These are phyloP conservation scores for Vickermania spadyakhi DNA, from an alignment of 208 protist species.

Conservation along the genomic window DNA sequence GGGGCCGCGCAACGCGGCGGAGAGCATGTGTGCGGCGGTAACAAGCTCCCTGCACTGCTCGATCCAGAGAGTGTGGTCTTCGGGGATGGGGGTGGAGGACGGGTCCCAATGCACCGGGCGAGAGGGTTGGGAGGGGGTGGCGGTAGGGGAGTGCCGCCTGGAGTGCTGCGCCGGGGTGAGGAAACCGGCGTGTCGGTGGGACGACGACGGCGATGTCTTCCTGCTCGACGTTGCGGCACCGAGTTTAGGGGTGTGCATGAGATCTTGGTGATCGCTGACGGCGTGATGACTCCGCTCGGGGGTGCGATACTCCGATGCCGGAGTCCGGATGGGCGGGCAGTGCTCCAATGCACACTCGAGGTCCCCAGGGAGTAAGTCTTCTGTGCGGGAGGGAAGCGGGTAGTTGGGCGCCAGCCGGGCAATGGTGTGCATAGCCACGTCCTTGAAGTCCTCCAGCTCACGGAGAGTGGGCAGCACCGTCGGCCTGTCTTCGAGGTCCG, in stretches of 20 bases:
- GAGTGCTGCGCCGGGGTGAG: neutral
- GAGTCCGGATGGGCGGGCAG: neutral
- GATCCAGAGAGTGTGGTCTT: no score
- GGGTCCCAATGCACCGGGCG: neutral
- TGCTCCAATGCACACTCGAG: neutral
- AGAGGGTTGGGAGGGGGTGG: neutral
- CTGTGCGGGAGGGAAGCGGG: neutral
- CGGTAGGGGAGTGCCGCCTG: neutral
- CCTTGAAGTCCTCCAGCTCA: slow-evolving; percentile 27
- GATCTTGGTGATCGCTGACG: neutral
- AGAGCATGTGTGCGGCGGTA: slow-evolving; percentile 6
- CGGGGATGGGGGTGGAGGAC: no score
- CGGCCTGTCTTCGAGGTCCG: neutral
- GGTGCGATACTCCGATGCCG: neutral
- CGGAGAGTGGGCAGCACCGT: slow-evolving; percentile 5
- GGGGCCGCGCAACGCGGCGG: slow-evolving; percentile 7
- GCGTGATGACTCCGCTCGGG: neutral
- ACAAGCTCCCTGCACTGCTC: slow-evolving; percentile 8
- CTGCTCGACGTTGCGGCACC: no score
- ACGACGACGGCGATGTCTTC: neutral
- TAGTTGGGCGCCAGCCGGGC: slow-evolving; percentile 1
- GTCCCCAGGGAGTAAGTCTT: neutral
- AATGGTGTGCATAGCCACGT: slow-evolving; percentile 7
- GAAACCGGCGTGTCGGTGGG: neutral
- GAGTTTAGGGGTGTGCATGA: no score